Percentiles rank a stretch among this genome's conserved stretches.
Conservation (phyloP, 768 basidiomycete genomes). For the Boletellus sp. region DNA sequence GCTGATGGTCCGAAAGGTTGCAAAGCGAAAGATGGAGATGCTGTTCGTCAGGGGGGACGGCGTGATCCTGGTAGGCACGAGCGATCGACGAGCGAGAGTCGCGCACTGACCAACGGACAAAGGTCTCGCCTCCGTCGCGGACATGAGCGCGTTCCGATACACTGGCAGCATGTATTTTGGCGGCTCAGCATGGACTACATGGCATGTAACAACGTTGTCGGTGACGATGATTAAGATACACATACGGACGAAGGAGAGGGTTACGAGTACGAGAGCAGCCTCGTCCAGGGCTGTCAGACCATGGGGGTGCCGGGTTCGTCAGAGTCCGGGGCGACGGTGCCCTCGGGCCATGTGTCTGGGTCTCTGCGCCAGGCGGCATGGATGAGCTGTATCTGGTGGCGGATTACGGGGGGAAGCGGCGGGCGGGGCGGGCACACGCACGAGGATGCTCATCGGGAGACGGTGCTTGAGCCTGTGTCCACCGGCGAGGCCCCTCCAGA, state of each 20-base stretch:
- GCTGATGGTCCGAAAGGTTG: slow-evolving; percentile 51
- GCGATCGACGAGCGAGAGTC: neutral
- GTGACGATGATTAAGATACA: slow-evolving; percentile 3
- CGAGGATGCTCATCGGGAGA: slow-evolving; percentile 62
- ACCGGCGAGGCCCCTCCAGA: slow-evolving; percentile 59
- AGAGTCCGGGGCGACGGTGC: slow-evolving; percentile 55
- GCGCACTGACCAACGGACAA: slow-evolving; percentile 14
- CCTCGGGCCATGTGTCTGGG: slow-evolving; percentile 66
- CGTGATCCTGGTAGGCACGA: slow-evolving; percentile 77
- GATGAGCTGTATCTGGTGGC: slow-evolving; percentile 62
- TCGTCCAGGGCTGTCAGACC: neutral
- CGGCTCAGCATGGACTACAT: slow-evolving; percentile 9
- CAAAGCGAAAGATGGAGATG: slow-evolving; percentile 95
- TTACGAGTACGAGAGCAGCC: neutral
- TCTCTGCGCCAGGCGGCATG: slow-evolving; percentile 75
- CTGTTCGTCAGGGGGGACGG: slow-evolving; percentile 96
- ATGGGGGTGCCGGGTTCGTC: slow-evolving; percentile 41
- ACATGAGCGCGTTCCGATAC: slow-evolving; percentile 38
- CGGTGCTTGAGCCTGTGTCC: slow-evolving; percentile 57
- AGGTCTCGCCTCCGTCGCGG: slow-evolving; percentile 82
- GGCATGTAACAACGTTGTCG: slow-evolving; percentile 10
- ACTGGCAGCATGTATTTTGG: slow-evolving; percentile 34
- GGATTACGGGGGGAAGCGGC: slow-evolving; percentile 2
- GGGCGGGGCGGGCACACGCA: slow-evolving; percentile 34
- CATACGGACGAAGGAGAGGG: neutral